Base-by-base conservation (phyloP, 139 green algal genomes). In the Coccomyxa sp. region DNA sequence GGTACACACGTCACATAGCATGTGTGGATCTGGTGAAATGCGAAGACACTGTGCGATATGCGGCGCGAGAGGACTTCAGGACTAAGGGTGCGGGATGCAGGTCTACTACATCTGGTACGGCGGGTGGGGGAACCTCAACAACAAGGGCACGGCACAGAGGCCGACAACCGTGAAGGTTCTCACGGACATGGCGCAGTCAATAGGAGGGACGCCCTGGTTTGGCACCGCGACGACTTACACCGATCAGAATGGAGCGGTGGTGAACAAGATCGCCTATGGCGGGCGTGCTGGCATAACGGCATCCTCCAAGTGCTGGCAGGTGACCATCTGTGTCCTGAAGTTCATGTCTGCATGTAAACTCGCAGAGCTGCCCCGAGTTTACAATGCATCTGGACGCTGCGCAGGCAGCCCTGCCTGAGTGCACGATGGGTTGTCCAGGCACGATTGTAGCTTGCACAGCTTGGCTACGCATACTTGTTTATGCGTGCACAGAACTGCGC, bases 51-150 rank as follows among this genome's bases (percentile, higher is more conserved):
- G n/a, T n/a, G n/a, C n/a, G n/a, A n/a, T n/a, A n/a, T n/a, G n/a
- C n/a, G n/a, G n/a, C n/a, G n/a, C n/a, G n/a, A n/a, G n/a, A n/a
- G n/a, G n/a, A n/a, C n/a, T n/a, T n/a, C n/a, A n/a, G n/a, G n/a
- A n/a, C n/a, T n/a, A n/a, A n/a, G n/a, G n/a, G n/a, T n/a, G n/a
- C n/a, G n/a, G n/a, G n/a, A n/a, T 22, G 50, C 50, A 64, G 50
- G 27, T 64, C 50, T 64, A 64, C 50, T 64, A 64, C 50, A 64
- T 64, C 50, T 64, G 50, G 50, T 64, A 64, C 50, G 50, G 50
- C 3, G 27, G 27, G 2, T 64, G 50, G 50, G 50, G 50, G 27
- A 22, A 64, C 27, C 18, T 64, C 18, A 64, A 18, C 50, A 64
- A 64, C 18, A 64, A 64, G 2, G 50, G 50, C 2, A 64, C 50